A percentile compares a stretch with the other conserved stretches of the same genome.
phyloP scores from a whole-genome alignment of 805 yeast species.

The Saccharomycopsis fermentans region DNA sequence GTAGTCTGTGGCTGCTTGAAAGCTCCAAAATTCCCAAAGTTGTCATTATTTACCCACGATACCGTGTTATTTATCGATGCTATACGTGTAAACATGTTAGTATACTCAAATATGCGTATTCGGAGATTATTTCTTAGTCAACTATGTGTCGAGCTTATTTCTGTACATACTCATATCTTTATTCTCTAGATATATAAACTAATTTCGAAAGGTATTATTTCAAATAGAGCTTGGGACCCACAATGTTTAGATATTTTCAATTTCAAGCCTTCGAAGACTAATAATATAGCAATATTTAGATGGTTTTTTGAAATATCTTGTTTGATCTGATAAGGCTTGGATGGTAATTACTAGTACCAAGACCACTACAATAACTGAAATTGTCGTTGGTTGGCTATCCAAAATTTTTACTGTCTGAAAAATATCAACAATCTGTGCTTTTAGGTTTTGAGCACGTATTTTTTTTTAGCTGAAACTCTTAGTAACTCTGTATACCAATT shows the following conservation, averaged over 20 bases:
- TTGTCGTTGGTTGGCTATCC: background rate
- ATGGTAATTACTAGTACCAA: no score
- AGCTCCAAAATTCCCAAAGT: slow-evolving; percentile 19
- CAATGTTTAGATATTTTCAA: background rate
- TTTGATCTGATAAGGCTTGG: no score
- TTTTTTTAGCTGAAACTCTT: no score
- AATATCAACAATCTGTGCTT: background rate
- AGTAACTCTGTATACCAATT: background rate
- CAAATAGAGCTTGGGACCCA: background rate
- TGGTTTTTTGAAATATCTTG: no score
- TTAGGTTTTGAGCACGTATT: background rate
- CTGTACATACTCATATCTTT: background rate
- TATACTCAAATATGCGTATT: background rate
- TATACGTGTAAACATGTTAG: background rate
- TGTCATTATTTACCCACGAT: slow-evolving; percentile 9
- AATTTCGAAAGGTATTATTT: background rate
- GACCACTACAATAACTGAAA: background rate
- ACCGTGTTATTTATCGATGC: background rate
- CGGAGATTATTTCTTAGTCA: background rate
- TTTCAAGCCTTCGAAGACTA: no score
- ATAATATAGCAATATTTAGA: no score
- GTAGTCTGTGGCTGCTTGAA: slow-evolving; percentile 13
- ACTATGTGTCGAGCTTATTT: background rate
- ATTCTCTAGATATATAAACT: background rate
- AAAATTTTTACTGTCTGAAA: background rate